A percentile compares a stretch with the other conserved stretches of the same genome.
phyloP scores from a whole-genome alignment of 352 stramenopile genomes.

The Pythium phragmitis region DNA sequence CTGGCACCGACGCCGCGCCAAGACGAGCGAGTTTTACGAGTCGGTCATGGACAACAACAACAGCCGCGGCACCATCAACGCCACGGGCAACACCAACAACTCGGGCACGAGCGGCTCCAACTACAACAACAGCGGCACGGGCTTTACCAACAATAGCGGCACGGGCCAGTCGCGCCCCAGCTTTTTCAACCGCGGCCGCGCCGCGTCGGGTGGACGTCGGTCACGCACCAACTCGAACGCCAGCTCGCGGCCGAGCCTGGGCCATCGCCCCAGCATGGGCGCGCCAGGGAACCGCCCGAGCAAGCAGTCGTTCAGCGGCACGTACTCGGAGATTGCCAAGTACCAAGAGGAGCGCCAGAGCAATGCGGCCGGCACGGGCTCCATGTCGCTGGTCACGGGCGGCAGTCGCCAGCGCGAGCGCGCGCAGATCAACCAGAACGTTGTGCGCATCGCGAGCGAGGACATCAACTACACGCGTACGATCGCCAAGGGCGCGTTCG shows the following conservation, averaged over 20 bases:
- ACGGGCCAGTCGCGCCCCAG: slow-evolving; percentile 21
- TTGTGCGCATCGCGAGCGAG: slow-evolving; percentile 55
- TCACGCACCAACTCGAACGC: slow-evolving; percentile 16
- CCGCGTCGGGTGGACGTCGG: slow-evolving; percentile 12
- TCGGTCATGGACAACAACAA: slow-evolving; percentile 30
- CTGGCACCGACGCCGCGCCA: slow-evolving; percentile 48
- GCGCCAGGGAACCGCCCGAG: slow-evolving; percentile 8
- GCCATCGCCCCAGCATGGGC: not conserved
- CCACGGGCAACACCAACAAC: slow-evolving; percentile 8
- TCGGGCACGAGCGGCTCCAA: slow-evolving; percentile 3
- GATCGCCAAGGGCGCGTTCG: slow-evolving; percentile 79
- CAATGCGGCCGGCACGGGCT: slow-evolving; percentile 7
- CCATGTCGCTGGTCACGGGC: slow-evolving; percentile 5
- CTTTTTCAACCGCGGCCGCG: slow-evolving; percentile 22
- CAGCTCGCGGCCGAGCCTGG: not conserved
- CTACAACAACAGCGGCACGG: slow-evolving; percentile 15
- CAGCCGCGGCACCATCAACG: slow-evolving; percentile 30
- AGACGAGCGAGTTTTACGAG: slow-evolving; percentile 32
- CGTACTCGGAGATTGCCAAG: slow-evolving; percentile 32
- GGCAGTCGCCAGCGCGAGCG: slow-evolving; percentile 25
- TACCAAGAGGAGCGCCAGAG: slow-evolving; percentile 29
- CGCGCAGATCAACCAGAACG: slow-evolving; percentile 37
- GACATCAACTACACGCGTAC: slow-evolving; percentile 81
- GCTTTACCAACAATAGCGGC: slow-evolving; percentile 12
- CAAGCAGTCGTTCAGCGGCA: slow-evolving; percentile 16